These are phyloP conservation scores for Chenopodium berlandieri DNA, from an alignment of 148 eudicot species.

Conservation along the genomic window DNA sequence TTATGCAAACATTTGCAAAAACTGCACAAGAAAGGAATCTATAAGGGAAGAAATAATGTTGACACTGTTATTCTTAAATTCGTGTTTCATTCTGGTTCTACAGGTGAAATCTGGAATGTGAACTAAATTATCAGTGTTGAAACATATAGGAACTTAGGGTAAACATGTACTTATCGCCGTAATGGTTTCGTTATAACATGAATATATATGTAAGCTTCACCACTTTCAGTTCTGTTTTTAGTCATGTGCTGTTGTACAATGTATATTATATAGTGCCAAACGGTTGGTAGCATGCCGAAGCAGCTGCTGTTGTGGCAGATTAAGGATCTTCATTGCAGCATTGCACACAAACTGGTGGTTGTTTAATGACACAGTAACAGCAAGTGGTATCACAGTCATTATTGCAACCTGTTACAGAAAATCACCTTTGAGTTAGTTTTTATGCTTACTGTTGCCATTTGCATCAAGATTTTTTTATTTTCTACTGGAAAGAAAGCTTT, in stretches of 20 bases:
- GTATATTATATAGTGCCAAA: not conserved
- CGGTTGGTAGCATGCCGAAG: constrained; percentile 1
- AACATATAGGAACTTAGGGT: not conserved
- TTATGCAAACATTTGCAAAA: no score
- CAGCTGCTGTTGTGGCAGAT: constrained; percentile 3
- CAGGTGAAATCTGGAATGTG: not conserved
- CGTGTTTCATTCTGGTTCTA: not conserved
- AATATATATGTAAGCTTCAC: not conserved
- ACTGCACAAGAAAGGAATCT: not conserved
- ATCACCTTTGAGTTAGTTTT: not conserved
- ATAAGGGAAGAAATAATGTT: not conserved
- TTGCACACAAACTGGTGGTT: constrained; percentile 54
- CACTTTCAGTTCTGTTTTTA: not conserved
- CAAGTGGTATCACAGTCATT: constrained; percentile 60
- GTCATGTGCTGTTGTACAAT: constrained; percentile 5
- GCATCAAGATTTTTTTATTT: not conserved
- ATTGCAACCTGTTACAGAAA: constrained; percentile 46
- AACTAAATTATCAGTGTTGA: not conserved
- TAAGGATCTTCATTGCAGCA: constrained; percentile 52
- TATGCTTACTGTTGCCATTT: not conserved
- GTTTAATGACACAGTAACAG: constrained; percentile 59
- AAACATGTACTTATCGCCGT: not conserved
- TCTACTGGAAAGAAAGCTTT: not conserved
- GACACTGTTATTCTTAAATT: not conserved
- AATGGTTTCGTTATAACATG: not conserved